Base-by-base conservation (phyloP, 2,329 filamentous ascomycete genomes). In the Juglanconis juglandina region DNA sequence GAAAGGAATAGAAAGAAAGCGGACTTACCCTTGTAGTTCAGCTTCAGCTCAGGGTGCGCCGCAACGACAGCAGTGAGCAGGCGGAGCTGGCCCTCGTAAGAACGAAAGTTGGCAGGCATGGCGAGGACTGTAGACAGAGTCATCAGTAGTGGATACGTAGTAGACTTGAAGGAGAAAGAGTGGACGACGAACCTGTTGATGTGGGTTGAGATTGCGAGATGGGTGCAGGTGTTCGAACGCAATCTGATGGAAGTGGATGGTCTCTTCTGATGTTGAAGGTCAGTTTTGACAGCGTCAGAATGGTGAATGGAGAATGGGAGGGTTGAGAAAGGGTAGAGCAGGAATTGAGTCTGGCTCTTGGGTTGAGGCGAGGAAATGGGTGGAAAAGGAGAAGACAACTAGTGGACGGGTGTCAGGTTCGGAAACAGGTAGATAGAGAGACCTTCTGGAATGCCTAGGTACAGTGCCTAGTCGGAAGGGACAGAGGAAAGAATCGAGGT, bases 31-130 rank as follows among this genome's bases (percentile, higher is more conserved):
- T 81, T 83, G 70, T 83, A 87, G 69, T 88, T 84, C 56, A 87
- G 80, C 63, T 81, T 84, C 0, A 82, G 67, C 0, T 75, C 74
- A 0, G 80, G 80, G 57, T 83, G 78, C 3, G 84, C 82, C 0
- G 85, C 86, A 0, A 88, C 73, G 32, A 88, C 80, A 5, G 86
- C 85, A 1, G 84, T 81, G 3, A 88, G 75, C 41, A 88, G 80
- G 50, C 86, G 84, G 24, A 80, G 79, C 65, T 85, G 83, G 0
- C 81, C 77, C 70, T 88, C 85, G 68, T 85, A 86, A 2, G 77
- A 78, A 63, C 81, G 82, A 74, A 87, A 88, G 65, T 85, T 87
- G 13, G 81, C 77, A 58, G 81, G 74, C 82, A 85, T 84, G 1
- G 17, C 72, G 65, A 46, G 39, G 66, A 11, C 32, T 62, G 42